phyloP scores from a whole-genome alignment of 1,284 basidiomycete species.

The Sanghuangporus sanghuang region DNA sequence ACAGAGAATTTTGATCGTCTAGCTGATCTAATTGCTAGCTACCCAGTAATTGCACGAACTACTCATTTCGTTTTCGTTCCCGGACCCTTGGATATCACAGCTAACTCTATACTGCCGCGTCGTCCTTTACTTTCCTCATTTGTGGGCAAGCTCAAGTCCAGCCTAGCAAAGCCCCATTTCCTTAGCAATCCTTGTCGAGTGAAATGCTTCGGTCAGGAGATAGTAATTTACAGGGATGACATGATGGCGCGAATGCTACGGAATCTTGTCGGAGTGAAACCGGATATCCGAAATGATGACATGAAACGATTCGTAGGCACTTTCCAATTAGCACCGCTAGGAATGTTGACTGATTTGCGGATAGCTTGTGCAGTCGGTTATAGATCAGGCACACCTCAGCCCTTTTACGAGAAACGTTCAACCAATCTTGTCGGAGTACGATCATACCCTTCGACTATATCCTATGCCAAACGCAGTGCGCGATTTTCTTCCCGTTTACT shows the following conservation, averaged over 20 bases:
- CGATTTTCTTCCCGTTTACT: conserved; percentile 5
- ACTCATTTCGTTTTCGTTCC: conserved; percentile 95
- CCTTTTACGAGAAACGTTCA: conserved; percentile 83
- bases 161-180: conserved; percentile 77
- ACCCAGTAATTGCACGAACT: conserved; percentile 67
- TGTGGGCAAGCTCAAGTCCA: conserved; percentile 59
- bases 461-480: conserved; percentile 89
- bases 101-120: conserved; percentile 74
- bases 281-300: conserved; percentile 66
- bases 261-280: conserved; percentile 85
- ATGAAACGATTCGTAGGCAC: conserved; percentile 75
- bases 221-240: conserved; percentile 93
- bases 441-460: conserved; percentile 90
- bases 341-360: background rate
- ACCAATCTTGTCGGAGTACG: conserved; percentile 87
- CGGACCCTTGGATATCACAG: conserved; percentile 85
- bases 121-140: conserved; percentile 75
- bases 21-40: conserved; percentile 79
- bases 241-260: conserved; percentile 91
- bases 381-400: conserved; percentile 89
- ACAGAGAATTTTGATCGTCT: conserved; percentile 83
- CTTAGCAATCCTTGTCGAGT: conserved; percentile 92
- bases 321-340: conserved; percentile 2
- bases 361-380: conserved; percentile 88
- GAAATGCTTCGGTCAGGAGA: conserved; percentile 94